These are phyloP conservation scores for Chalciporus piperatus DNA, from an alignment of 768 basidiomycete genomes.

Conservation along the genomic window DNA sequence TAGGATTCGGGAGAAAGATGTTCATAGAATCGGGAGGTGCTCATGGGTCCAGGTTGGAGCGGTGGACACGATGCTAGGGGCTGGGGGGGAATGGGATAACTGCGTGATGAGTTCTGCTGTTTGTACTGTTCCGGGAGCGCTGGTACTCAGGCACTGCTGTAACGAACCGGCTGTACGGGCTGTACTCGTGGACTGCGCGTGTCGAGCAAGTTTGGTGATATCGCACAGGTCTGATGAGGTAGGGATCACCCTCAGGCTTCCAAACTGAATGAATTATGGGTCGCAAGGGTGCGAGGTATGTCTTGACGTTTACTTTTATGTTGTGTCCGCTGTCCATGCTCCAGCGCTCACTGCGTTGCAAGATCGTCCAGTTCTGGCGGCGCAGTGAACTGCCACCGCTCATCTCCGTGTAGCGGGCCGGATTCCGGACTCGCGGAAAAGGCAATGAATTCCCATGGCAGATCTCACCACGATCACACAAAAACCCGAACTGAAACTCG, in stretches of 20 bases:
- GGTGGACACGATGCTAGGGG: conserved; percentile 10
- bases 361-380: too few species aligned
- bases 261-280: too few species aligned
- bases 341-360: too few species aligned
- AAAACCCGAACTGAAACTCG: too few species aligned
- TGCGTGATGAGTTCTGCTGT: conserved; percentile 4
- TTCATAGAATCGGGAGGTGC: conserved; percentile 29
- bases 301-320: neutral
- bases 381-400: too few species aligned
- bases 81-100: conserved; percentile 5
- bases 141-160: conserved; percentile 11
- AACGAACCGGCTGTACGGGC: neutral
- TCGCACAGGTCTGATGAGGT: neutral
- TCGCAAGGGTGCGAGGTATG: too few species aligned
- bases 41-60: conserved; percentile 18
- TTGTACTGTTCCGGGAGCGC: conserved; percentile 9
- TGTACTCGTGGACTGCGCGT: conserved; percentile 21
- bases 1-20: conserved; percentile 24
- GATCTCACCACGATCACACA: neutral
- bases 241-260: neutral
- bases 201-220: conserved; percentile 7
- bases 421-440: neutral
- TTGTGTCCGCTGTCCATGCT: too few species aligned
- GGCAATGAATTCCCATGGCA: neutral
- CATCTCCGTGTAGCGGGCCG: too few species aligned